phyloP scores from a whole-genome alignment of 1,139 yeast genomes.

The Candida sp. region DNA sequence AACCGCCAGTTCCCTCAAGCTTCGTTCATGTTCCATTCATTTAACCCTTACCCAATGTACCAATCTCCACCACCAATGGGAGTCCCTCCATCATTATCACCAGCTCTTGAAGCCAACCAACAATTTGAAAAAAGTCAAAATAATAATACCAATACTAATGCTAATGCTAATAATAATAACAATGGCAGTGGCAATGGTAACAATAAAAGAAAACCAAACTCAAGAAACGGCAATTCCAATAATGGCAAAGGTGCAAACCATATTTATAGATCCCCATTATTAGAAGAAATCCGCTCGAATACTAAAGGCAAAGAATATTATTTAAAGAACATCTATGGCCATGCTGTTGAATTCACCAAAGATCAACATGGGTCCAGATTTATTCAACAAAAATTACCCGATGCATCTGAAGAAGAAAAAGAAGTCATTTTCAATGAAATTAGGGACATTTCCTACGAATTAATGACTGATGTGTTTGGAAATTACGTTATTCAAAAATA shows the following conservation, averaged over 20 bases:
- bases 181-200: background rate
- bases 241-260: slow-evolving; percentile 27
- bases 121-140: slow-evolving; percentile 3
- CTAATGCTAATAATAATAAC: slow-evolving; percentile 1
- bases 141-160: slow-evolving; percentile 2
- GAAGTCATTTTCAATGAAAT: slow-evolving; percentile 85
- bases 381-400: slow-evolving; percentile 82
- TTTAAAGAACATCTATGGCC: slow-evolving; percentile 77
- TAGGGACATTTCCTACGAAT: slow-evolving; percentile 66
- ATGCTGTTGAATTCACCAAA: slow-evolving; percentile 87
- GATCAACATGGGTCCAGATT: slow-evolving; percentile 98
- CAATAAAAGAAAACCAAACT: slow-evolving; percentile 3
- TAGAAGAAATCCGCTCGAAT: slow-evolving; percentile 83
- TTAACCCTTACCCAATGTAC: slow-evolving; percentile 46
- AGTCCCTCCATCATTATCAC: slow-evolving; percentile 1
- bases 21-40: slow-evolving; percentile 46
- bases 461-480: slow-evolving; percentile 97
- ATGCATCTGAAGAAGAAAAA: slow-evolving; percentile 65
- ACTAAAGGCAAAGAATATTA: slow-evolving; percentile 58
- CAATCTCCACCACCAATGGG: slow-evolving; percentile 26
- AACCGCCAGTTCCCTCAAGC: slow-evolving; percentile 30
- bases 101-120: slow-evolving; percentile 3
- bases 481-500: slow-evolving; percentile 95
- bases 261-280: slow-evolving; percentile 70
- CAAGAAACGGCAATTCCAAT: slow-evolving; percentile 8